Conservation (phyloP, 768 basidiomycete species). For the Boletus rex-veris region DNA sequence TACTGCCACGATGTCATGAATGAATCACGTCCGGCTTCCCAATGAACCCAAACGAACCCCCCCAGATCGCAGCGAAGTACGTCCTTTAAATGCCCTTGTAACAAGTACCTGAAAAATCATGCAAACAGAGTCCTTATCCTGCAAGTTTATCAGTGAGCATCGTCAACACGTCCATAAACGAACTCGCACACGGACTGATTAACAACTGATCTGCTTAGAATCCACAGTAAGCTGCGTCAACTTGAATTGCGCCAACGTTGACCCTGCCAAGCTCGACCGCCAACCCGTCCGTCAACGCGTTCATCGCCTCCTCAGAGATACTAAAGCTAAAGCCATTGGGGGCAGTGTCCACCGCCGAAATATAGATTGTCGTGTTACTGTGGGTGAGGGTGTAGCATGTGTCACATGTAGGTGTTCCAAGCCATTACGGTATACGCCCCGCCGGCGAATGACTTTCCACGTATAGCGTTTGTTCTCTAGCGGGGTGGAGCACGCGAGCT, state of each 20-base stretch:
- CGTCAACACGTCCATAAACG: neutral
- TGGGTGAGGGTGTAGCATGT: constrained; percentile 29
- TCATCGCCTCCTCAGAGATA: constrained; percentile 52
- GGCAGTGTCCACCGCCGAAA: constrained; percentile 30
- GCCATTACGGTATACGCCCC: constrained; percentile 31
- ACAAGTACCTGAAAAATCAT: too few relatives aligned
- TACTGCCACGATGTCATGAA: too few relatives aligned
- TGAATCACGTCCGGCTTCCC: too few relatives aligned
- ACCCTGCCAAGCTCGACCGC: constrained; percentile 49
- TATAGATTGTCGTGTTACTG: constrained; percentile 1
- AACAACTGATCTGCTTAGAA: neutral
- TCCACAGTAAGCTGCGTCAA: constrained; percentile 49
- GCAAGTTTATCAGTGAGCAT: too few relatives aligned
- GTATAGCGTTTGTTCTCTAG: constrained; percentile 30
- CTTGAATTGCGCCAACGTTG: constrained; percentile 40
- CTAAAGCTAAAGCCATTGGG: constrained; percentile 41
- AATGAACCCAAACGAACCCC: too few relatives aligned
- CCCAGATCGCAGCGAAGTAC: too few relatives aligned
- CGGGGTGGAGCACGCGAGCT: constrained; percentile 34
- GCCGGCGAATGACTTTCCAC: constrained; percentile 29
- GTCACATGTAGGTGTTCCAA: constrained; percentile 33
- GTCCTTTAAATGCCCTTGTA: too few relatives aligned
- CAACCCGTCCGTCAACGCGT: constrained; percentile 46
- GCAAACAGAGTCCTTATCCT: too few relatives aligned
- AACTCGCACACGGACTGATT: neutral